phyloP scores from a whole-genome alignment of 345 rosid species.

The Acer negundo region DNA sequence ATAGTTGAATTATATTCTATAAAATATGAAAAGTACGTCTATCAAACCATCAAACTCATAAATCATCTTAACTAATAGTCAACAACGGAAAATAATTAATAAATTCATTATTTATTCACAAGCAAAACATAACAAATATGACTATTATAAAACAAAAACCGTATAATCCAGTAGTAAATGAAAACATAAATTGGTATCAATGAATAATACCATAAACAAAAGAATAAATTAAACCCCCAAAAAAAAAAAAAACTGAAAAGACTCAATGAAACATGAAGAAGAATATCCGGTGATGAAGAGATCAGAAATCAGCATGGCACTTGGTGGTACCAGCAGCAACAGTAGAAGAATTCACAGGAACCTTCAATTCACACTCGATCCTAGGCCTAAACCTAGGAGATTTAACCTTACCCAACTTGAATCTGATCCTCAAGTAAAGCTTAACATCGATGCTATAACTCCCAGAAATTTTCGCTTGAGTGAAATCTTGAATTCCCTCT shows the following conservation, averaged over 20 bases:
- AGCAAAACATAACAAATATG: not conserved
- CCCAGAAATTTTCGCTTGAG: slow-evolving; percentile 40
- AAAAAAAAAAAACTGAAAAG: not conserved
- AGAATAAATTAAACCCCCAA: not conserved
- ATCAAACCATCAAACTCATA: not conserved
- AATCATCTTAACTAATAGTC: not conserved
- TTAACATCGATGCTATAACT: slow-evolving; percentile 54
- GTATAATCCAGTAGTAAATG: not conserved
- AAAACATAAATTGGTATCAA: not conserved
- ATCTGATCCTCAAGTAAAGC: slow-evolving; percentile 55
- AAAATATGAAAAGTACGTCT: not conserved
- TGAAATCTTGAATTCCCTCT: slow-evolving; percentile 29
- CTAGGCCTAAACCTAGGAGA: slow-evolving; percentile 49
- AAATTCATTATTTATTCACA: slow-evolving; percentile 8
- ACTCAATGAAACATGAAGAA: slow-evolving; percentile 7
- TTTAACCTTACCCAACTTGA: slow-evolving; percentile 62
- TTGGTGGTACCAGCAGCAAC: slow-evolving; percentile 27
- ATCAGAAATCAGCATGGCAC: slow-evolving; percentile 57
- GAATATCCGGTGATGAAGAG: not conserved
- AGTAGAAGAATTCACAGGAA: slow-evolving; percentile 41
- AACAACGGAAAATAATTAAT: not conserved
- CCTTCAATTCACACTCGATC: slow-evolving; percentile 59
- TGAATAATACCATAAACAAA: not conserved
- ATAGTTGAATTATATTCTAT: not conserved
- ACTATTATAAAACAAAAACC: not conserved